A percentile compares a stretch with the other conserved stretches of the same genome.
phyloP scores from a whole-genome alignment of 1,284 basidiomycete species.

The Rhodotorula sp. region DNA sequence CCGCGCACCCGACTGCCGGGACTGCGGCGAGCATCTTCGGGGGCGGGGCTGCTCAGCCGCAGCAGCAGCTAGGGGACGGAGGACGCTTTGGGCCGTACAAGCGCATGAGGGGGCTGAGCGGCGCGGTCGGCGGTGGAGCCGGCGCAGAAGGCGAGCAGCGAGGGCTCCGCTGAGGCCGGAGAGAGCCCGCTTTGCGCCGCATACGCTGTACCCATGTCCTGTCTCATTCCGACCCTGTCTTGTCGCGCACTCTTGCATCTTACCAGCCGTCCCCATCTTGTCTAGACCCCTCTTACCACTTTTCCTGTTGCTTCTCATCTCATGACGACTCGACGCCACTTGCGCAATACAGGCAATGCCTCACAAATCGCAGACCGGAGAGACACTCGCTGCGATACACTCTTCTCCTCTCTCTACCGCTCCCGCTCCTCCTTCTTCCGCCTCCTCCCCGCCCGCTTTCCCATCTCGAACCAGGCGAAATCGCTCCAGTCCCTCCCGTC shows the following conservation, averaged over 20 bases:
- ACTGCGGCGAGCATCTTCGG: not conserved
- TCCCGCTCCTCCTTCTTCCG: not conserved
- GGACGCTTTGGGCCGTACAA: not conserved
- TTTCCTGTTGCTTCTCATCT: not conserved
- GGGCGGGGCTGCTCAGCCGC: not conserved
- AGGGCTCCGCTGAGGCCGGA: slow-evolving; percentile 2
- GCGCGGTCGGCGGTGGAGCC: not conserved
- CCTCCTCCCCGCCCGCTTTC: not conserved
- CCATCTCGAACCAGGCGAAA: no score
- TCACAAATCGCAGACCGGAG: not conserved
- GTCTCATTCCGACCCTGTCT: no score
- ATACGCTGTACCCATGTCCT: not conserved
- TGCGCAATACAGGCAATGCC: not conserved
- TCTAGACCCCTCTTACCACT: not conserved
- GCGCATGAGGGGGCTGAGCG: not conserved
- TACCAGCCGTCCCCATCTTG: not conserved
- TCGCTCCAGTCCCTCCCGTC: no score
- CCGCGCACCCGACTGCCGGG: not conserved
- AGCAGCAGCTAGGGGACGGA: not conserved
- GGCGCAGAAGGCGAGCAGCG: not conserved
- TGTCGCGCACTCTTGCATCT: not conserved
- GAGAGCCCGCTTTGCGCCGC: no score
- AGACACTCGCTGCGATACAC: no score
- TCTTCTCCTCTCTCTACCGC: no score
- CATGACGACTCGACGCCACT: not conserved